Percentiles rank a stretch among this genome's conserved stretches.
These are phyloP conservation scores for Flaveria floridana DNA, from an alignment of 140 eudicot genomes.

Conservation along the genomic window DNA sequence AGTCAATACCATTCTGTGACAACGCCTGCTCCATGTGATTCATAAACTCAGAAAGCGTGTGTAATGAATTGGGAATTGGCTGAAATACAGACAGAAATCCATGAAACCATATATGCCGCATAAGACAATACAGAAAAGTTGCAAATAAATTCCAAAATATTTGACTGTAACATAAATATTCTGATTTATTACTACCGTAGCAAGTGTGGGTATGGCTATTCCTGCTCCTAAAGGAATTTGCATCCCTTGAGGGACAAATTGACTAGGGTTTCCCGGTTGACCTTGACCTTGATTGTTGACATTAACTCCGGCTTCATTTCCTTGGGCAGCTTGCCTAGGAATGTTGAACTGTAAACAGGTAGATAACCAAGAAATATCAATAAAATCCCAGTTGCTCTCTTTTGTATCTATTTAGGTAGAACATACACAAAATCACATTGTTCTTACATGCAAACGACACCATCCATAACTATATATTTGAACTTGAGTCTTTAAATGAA, in stretches of 20 bases:
- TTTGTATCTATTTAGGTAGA: constrained; percentile 2
- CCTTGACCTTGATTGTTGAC: constrained; percentile 40
- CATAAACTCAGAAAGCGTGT: constrained; percentile 77
- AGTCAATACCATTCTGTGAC: constrained; percentile 56
- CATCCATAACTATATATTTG: not conserved
- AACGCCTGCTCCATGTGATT: constrained; percentile 76
- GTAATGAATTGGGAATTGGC: constrained; percentile 92
- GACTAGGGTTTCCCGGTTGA: constrained; percentile 58
- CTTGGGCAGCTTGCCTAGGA: constrained; percentile 49
- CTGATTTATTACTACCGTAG: constrained; percentile 43
- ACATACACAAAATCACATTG: not conserved
- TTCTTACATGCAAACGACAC: constrained; percentile 5
- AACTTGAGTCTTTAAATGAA: not conserved
- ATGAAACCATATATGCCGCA: not conserved
- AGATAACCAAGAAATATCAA: constrained; percentile 5
- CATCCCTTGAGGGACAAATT: constrained; percentile 53
- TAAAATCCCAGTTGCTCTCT: not conserved
- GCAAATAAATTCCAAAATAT: not conserved
- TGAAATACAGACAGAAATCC: constrained; percentile 31
- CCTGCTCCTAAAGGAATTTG: constrained; percentile 72
- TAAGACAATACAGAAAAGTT: constrained; percentile 9
- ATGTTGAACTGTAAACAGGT: constrained; percentile 34
- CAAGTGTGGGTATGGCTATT: constrained; percentile 67
- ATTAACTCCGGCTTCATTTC: constrained; percentile 52
- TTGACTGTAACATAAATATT: not conserved